These are phyloP conservation scores for Pneumocystis wakefieldiae DNA, from an alignment of 1,139 yeast species.

Conservation along the genomic window DNA sequence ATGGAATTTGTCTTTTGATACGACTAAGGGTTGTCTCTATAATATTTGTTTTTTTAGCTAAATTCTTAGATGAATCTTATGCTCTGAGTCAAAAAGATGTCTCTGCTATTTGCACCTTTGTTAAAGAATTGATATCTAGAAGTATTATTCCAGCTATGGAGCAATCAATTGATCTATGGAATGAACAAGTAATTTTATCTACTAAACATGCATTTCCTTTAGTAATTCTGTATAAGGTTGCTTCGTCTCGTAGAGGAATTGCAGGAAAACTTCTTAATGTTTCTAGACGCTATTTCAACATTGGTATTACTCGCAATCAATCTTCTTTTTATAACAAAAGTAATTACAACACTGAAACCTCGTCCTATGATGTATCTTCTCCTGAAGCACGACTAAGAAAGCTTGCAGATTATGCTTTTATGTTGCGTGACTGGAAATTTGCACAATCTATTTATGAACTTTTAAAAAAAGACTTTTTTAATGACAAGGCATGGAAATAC, in stretches of 20 bases:
- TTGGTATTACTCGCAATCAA: slow-evolving; percentile 14
- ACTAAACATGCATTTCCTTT: background rate
- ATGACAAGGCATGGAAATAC: slow-evolving; percentile 70
- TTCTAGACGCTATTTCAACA: slow-evolving; percentile 43
- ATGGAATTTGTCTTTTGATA: background rate
- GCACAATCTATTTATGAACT: slow-evolving; percentile 77
- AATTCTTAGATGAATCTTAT: background rate
- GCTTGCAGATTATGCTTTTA: slow-evolving; percentile 83
- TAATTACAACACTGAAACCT: slow-evolving; percentile 32
- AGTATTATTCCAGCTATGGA: slow-evolving; percentile 68
- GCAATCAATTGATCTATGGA: slow-evolving; percentile 57
- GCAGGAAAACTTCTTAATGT: slow-evolving; percentile 62
- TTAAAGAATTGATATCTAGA: slow-evolving; percentile 43
- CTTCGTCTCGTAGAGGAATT: slow-evolving; percentile 50
- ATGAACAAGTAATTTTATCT: slow-evolving; percentile 36
- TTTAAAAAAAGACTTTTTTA: slow-evolving; percentile 59
- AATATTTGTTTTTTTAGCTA: background rate
- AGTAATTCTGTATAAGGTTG: slow-evolving; percentile 5
- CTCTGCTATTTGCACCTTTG: slow-evolving; percentile 29
- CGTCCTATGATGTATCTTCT: slow-evolving; percentile 43
- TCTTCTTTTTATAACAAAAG: slow-evolving; percentile 13
- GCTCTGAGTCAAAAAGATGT: slow-evolving; percentile 23
- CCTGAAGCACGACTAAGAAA: slow-evolving; percentile 67
- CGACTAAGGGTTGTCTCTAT: background rate
- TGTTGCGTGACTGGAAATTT: slow-evolving; percentile 72